Base-by-base conservation (phyloP, 169 alveolate species). In the Theileria orientalis region DNA sequence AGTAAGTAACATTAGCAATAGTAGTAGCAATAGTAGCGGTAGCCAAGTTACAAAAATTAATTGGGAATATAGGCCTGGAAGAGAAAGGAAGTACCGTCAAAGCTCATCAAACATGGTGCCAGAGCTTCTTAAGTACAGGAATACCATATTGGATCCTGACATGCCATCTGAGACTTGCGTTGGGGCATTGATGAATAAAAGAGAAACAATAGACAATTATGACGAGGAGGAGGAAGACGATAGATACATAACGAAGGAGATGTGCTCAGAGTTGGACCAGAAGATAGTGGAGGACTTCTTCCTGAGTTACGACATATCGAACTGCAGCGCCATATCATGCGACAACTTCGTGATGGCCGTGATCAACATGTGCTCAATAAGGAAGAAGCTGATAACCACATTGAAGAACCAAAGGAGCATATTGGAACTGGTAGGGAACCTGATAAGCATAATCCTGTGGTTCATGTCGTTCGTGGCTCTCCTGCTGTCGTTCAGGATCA, bases 331-430 rank as follows among this genome's bases (percentile, higher is more conserved):
- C 54, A 37, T 79, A 3, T 51, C 76, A 16, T 63, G 57, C n/a
- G 42, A 63, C 16, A 56, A 52, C 57, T 73, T 82, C 51, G 19
- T 49, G 44, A 19, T 64, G n/a, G 54, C 59, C 21, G 67, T 82
- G 19, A 25, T 68, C 11, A 61, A 82, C 70, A 74, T 72, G 80
- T 82, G 85, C 54, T 66, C 85, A 25, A 27, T 74, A 25, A 35
- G 84, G 1, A 72, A 82, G 49, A 25, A 71, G 30, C 68, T 82
- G n/a, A 82, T 82, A 32, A 82, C 78, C 40, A 69, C 80, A 7
- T 51, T 82, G 44, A 74, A 74, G 74, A 82, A 82, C 41, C 89
- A 82, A 67, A 68, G 85, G 23, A 82, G 89, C 62, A 82, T 82
- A 2, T 41, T 82, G 69, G 62, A 64, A 37, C 63, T 82, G 5